Conservation (phyloP, 495 filamentous ascomycete genomes). For the Penicillium waksmanii region DNA sequence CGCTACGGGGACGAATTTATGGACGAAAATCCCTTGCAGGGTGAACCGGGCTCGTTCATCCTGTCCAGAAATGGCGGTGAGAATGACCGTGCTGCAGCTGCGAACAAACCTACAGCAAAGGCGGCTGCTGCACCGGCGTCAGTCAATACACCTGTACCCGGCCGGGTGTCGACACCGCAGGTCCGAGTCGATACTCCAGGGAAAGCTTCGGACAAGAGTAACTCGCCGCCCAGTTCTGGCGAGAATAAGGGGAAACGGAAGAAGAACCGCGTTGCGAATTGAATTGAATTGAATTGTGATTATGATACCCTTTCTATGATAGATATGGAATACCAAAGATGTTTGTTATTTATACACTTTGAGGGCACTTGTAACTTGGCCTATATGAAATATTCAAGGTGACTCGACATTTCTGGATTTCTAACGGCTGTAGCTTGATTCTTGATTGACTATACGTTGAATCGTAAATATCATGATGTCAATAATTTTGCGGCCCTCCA, state of each 20-base stretch:
- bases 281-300: slow-evolving; percentile 27
- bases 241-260: slow-evolving; percentile 41
- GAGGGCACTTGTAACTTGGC: no score
- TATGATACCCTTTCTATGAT: slow-evolving; percentile 33
- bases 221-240: slow-evolving; percentile 32
- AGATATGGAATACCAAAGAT: neutral
- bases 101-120: slow-evolving; percentile 18
- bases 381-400: no score
- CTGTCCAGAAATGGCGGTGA: slow-evolving; percentile 56
- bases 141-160: slow-evolving; percentile 21
- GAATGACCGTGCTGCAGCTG: slow-evolving; percentile 16
- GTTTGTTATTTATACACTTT: neutral
- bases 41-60: slow-evolving; percentile 85
- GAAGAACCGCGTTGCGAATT: slow-evolving; percentile 39
- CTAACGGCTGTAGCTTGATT: no score
- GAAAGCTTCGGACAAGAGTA: slow-evolving; percentile 36
- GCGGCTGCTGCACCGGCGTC: slow-evolving; percentile 11
- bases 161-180: slow-evolving; percentile 40
- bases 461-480: no score
- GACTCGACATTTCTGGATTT: no score
- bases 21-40: slow-evolving; percentile 87
- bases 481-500: no score
- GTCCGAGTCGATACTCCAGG: slow-evolving; percentile 45
- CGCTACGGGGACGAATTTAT: slow-evolving; percentile 78
- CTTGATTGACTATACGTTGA: no score